Percentiles rank a stretch among this genome's conserved stretches.
Evolutionary conservation across 2,329 filamentous ascomycete species (phyloP).

Genomic region (Stylonectria norvegica): DNA sequence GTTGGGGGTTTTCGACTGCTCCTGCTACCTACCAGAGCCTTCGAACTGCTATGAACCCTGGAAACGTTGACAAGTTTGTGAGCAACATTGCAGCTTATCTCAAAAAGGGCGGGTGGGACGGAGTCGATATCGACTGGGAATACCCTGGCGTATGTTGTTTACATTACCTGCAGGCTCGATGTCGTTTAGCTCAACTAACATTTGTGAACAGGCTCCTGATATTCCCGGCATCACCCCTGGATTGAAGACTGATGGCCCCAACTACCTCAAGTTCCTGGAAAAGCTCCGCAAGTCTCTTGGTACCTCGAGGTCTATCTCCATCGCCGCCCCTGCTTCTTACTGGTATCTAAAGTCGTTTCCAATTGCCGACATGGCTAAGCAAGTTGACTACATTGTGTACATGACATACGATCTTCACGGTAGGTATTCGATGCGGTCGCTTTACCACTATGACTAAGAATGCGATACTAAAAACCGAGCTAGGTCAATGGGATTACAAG

Average conservation of each 20-base stretch:
- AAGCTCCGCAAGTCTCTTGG: not conserved
- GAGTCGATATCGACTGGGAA: conserved; percentile 37
- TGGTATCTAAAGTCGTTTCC: conserved; percentile 35
- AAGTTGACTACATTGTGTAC: conserved; percentile 31
- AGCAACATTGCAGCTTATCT: not conserved
- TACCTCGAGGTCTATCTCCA: conserved; percentile 24
- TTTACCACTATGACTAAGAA: no score
- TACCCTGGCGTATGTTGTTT: conserved; percentile 27
- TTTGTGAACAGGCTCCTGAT: no score
- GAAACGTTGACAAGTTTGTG: not conserved
- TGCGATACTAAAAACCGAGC: no score
- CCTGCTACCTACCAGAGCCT: conserved; percentile 3
- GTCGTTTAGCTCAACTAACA: no score
- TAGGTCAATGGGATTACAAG: conserved; percentile 27
- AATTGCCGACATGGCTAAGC: conserved; percentile 21
- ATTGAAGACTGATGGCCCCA: not conserved
- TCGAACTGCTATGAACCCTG: conserved; percentile 4
- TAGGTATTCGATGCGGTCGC: no score
- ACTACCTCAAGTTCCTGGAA: not conserved
- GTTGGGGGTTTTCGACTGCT: conserved; percentile 13
- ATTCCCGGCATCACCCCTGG: not conserved
- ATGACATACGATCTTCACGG: conserved; percentile 16
- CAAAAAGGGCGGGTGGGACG: not conserved
- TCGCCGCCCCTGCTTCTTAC: conserved; percentile 31
- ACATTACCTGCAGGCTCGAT: no score